A percentile compares a stretch with the other conserved stretches of the same genome.
Conservation (phyloP, 495 filamentous ascomycete species). For the Podospora tetraspora region DNA sequence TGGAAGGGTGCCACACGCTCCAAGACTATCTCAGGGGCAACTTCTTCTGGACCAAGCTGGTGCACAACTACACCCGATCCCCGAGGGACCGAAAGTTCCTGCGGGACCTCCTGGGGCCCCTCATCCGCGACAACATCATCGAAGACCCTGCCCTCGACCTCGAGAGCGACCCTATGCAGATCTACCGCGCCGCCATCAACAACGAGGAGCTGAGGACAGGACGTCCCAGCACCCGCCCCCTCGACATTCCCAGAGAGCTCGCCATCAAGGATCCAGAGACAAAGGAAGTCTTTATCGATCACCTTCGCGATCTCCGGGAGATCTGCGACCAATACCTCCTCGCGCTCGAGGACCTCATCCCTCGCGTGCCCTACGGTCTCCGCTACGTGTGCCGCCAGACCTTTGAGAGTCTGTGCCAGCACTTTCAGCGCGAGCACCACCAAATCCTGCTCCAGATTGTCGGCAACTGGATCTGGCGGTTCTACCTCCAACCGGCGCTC, state of each 20-base stretch:
- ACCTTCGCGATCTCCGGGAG: constrained; percentile 87
- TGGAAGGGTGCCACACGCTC: constrained; percentile 65
- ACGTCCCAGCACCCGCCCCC: constrained; percentile 66
- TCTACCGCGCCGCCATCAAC: constrained; percentile 89
- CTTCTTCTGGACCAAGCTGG: constrained; percentile 87
- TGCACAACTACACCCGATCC: constrained; percentile 83
- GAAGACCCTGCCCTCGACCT: constrained; percentile 87
- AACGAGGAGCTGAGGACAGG: constrained; percentile 95
- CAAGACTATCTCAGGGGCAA: constrained; percentile 85
- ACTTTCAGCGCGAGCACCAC: constrained; percentile 74
- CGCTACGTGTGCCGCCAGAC: constrained; percentile 84
- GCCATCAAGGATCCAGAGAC: constrained; percentile 93
- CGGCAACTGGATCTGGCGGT: constrained; percentile 86
- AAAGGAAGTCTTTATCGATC: constrained; percentile 82
- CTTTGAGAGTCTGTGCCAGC: constrained; percentile 67
- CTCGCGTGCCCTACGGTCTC: constrained; percentile 88
- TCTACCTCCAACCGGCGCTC: constrained; percentile 86
- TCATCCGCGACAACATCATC: constrained; percentile 83
- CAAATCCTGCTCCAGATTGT: constrained; percentile 75
- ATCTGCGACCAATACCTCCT: constrained; percentile 85
- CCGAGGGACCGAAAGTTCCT: constrained; percentile 90
- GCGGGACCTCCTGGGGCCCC: constrained; percentile 70
- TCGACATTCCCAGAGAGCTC: constrained; percentile 80
- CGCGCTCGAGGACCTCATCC: constrained; percentile 72
- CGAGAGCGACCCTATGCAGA: constrained; percentile 96